Evolutionary conservation across 306 rosid species (phyloP), one percentile per base, ranked within the genome.

Genomic region (Leucaena leucocephala): DNA sequence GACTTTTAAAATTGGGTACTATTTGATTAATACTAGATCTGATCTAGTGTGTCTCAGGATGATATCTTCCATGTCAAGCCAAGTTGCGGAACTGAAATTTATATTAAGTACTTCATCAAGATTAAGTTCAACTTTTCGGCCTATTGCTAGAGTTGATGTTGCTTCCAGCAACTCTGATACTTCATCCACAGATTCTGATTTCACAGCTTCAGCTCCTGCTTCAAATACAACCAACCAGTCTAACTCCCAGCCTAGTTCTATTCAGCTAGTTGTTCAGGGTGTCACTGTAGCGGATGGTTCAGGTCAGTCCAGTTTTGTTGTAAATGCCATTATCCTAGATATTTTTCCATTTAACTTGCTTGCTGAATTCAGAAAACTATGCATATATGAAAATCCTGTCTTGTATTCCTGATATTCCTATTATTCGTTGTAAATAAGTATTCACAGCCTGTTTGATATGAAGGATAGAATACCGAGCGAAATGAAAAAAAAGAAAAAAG

Each of bases 31-130:
- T 89, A 75, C 87, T 78, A 83, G 77, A 88, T 87, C 89, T 89
- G 90, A 87, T 81, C 82, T 89, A 87, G 95, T 88, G 91, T 89
- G 94, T 94, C 82, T 84, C 97, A 94, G 98, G 98, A 94, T 94
- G 98, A 89, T 92, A 83, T 83, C 84, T 80, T 87, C 87, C 89
- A 83, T 91, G 93, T 89, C 93, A 81, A 89, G 78, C 85, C 97
- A 92, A 92, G 93, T 94, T 76, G 85, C 91, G 69, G 97, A 89
- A 79, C 87, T 94, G 89, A 92, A 88, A 87, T 87, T 44, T 77
- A 87, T 88, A 68, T 80, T 91, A 82, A 75, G 83, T 81, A 84
- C 98, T 74, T 86, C 93, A 27, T 88, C 94, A 80, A 87, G 87
- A 68, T 86, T 87, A 84, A 86, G 88, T 84, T 88, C 92, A 80